These are phyloP conservation scores for Lentithecium fluviatile DNA, from an alignment of 495 filamentous ascomycete genomes.

Conservation along the genomic window DNA sequence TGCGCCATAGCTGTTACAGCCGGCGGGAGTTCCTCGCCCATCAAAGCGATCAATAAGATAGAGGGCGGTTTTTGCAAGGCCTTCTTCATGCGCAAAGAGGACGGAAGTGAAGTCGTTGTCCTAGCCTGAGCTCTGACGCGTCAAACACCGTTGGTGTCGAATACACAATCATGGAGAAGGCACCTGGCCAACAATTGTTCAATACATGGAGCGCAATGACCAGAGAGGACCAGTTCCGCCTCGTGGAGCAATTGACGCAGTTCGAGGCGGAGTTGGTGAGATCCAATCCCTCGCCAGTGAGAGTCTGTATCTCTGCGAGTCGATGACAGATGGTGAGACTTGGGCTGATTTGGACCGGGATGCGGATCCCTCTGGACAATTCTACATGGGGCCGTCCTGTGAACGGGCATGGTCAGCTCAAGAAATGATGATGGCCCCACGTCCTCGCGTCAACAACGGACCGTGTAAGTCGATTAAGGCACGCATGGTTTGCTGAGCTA, in stretches of 20 bases:
- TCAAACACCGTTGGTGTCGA: constrained; percentile 24
- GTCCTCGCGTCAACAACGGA: neutral
- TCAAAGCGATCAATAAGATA: constrained; percentile 43
- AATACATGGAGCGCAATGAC: constrained; percentile 38
- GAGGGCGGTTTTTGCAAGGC: constrained; percentile 49
- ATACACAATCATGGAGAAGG: constrained; percentile 49
- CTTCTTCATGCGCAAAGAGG: constrained; percentile 41
- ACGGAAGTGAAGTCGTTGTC: constrained; percentile 43
- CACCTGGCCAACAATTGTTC: constrained; percentile 42
- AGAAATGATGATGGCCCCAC: neutral
- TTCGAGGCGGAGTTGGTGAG: constrained; percentile 38
- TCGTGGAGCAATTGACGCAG: constrained; percentile 40
- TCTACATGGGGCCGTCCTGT: constrained; percentile 7
- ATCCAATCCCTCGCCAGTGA: constrained; percentile 42
- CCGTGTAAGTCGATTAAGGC: neutral
- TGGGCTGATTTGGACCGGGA: neutral
- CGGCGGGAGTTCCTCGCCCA: constrained; percentile 23
- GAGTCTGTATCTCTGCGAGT: constrained; percentile 41
- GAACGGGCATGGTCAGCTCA: constrained; percentile 1
- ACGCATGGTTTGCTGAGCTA: neutral
- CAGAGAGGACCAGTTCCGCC: constrained; percentile 34
- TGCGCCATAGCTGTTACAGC: constrained; percentile 37
- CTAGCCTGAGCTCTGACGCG: constrained; percentile 39
- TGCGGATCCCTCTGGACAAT: neutral
- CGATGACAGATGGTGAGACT: constrained; percentile 35